Evolutionary conservation across 805 yeast species (phyloP).

Genomic region (Sungouiozyma intestinalis): DNA sequence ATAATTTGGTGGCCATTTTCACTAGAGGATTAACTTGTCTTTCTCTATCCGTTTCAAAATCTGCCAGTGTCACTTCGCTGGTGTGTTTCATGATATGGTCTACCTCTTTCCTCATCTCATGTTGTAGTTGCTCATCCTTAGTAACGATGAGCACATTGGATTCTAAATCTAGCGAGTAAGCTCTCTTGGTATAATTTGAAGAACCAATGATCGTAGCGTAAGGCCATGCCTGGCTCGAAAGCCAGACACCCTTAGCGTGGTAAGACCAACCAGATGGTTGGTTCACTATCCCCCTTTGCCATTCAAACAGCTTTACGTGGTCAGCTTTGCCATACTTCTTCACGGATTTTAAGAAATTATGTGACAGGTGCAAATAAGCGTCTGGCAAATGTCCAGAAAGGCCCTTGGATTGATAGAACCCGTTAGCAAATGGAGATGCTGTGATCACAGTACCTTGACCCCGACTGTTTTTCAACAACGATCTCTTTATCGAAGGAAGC

Average conservation of each 20-base stretch:
- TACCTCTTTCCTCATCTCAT: slow-evolving; percentile 51
- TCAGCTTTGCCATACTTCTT: slow-evolving; percentile 31
- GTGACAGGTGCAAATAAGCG: slow-evolving; percentile 73
- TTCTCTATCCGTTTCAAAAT: slow-evolving; percentile 49
- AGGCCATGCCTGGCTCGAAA: slow-evolving; percentile 40
- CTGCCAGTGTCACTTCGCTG: slow-evolving; percentile 42
- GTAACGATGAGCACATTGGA: slow-evolving; percentile 77
- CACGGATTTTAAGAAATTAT: slow-evolving; percentile 50
- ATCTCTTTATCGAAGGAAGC: slow-evolving; percentile 57
- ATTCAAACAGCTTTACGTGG: slow-evolving; percentile 56
- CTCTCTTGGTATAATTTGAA: slow-evolving; percentile 85
- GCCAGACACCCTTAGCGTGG: slow-evolving; percentile 96
- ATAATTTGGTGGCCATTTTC: slow-evolving; percentile 50
- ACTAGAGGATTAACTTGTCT: slow-evolving; percentile 56
- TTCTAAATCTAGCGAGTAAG: slow-evolving; percentile 81
- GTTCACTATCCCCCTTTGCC: slow-evolving; percentile 82
- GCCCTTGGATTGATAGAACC: slow-evolving; percentile 80
- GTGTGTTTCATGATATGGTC: slow-evolving; percentile 48
- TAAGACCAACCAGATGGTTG: slow-evolving; percentile 88
- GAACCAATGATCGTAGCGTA: slow-evolving; percentile 79
- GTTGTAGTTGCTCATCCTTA: slow-evolving; percentile 47
- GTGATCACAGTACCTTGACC: slow-evolving; percentile 49
- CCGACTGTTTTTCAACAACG: slow-evolving; percentile 48
- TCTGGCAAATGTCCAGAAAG: slow-evolving; percentile 73
- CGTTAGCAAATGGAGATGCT: slow-evolving; percentile 90